Evolutionary conservation across 2,329 filamentous ascomycete genomes (phyloP), one percentile per base, ranked within the genome.

Genomic region (Pyricularia pennisetigena): DNA sequence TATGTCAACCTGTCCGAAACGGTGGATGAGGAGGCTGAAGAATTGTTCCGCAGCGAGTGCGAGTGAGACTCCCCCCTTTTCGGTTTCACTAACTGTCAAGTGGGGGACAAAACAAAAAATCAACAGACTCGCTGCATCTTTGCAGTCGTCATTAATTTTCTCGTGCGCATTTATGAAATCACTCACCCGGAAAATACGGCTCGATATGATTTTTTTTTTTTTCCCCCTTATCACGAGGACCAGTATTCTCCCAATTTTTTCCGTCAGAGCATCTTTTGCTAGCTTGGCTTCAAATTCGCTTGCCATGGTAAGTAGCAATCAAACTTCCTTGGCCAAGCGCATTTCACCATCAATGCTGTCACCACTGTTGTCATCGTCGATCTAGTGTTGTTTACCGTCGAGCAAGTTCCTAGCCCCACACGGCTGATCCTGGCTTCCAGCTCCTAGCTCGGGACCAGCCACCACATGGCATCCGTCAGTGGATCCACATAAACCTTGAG

Each of bases 81-180:
- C 12, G 57, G 57, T 61, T 61, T 61, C 57, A 61, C 23, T 24
- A 61, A 14, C 23, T 61, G 57, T 61, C 57, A 61, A 61, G 57
- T 61, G 57, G 57, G 57, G 57, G 57, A 61, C 24, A 12, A 59
- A 59, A n/a, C 54, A 35, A 54, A 54, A 54, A 54, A n/a, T 54
- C 20, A 54, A 54, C 41, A 54, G 20, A 54, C 41, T 54, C 20
- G 41, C 2, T 54, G 57, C 24, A 28, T 61, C 57, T 61, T 61
- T 23, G 57, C 24, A 61, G 28, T 61, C 57, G 41, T 67, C 65
- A 66, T 69, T 30, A n/a, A 54, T 54, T 54, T n/a, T 54, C 41
- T 54, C 20, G 2, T n/a, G 41, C n/a, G 41, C 20, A 5, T 54
- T 8, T n/a, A 54, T 20, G n/a, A 54, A 54, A 7, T 54, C 41